Percentiles rank a stretch among this genome's conserved stretches.
Conservation (phyloP, 108 stramenopile species). For the Aurantiochytrium sp. region DNA sequence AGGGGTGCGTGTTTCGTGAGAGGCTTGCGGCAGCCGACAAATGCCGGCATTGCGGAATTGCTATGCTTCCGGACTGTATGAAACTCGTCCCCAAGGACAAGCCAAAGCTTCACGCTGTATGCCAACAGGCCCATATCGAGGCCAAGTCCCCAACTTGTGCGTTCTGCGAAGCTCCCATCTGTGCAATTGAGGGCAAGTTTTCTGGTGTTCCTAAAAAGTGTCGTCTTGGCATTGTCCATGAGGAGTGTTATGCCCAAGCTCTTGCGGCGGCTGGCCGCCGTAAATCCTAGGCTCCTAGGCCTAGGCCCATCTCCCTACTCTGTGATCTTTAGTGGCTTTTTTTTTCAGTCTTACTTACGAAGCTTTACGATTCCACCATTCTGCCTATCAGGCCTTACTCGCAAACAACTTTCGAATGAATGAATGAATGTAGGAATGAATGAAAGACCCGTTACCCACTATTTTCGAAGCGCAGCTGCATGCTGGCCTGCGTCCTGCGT, state of each 20-base stretch:
- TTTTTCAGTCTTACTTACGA: too few species aligned
- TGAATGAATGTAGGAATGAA: not conserved
- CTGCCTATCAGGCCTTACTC: not conserved
- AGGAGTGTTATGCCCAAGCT: not conserved
- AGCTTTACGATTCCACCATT: too few species aligned
- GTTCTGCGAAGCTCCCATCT: not conserved
- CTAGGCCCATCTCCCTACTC: too few species aligned
- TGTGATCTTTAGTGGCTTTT: too few species aligned
- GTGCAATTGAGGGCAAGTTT: not conserved
- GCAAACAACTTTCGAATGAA: not conserved
- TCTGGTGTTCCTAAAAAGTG: not conserved
- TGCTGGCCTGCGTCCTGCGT: not conserved
- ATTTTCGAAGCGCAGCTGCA: not conserved
- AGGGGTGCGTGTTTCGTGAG: not conserved
- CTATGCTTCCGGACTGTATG: not conserved
- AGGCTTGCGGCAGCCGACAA: not conserved
- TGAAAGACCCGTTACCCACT: not conserved
- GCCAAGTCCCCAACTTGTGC: not conserved
- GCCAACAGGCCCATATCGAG: not conserved
- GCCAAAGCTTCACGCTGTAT: not conserved
- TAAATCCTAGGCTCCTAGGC: too few species aligned
- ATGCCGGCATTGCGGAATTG: not conserved
- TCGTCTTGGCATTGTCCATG: not conserved
- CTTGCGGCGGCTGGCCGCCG: not conserved
- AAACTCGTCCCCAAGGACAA: not conserved